These are phyloP conservation scores for Talaromyces sp. DNA, from an alignment of 2,329 filamentous ascomycete genomes.

Conservation along the genomic window DNA sequence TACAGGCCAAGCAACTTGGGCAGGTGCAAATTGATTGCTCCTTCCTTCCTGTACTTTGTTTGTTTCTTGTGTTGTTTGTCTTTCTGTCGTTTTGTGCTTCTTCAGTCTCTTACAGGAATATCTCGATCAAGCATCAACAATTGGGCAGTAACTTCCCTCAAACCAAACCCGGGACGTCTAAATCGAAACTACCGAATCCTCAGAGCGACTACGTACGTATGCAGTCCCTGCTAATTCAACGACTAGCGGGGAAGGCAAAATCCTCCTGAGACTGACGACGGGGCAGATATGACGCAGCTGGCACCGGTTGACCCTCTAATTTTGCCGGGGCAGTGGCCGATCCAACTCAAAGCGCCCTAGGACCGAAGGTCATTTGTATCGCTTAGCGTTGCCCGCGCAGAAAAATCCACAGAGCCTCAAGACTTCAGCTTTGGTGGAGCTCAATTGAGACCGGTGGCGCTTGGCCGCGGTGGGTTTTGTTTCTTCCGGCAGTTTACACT, in stretches of 20 bases:
- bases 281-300: slow-evolving; percentile 15
- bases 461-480: neutral
- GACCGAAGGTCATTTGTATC: neutral
- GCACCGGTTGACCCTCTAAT: slow-evolving; percentile 11
- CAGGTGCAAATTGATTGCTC: neutral
- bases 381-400: neutral
- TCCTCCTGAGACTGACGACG: slow-evolving; percentile 1
- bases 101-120: neutral
- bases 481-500: neutral
- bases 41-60: neutral
- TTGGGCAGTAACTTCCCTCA: neutral
- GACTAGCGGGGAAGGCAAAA: slow-evolving; percentile 7
- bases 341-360: neutral
- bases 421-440: slow-evolving; percentile 6
- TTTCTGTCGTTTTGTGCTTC: neutral
- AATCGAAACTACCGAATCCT: slow-evolving; percentile 7
- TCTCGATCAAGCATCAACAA: neutral
- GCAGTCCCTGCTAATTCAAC: neutral
- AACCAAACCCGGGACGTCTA: neutral
- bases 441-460: slow-evolving; percentile 9
- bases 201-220: slow-evolving; percentile 4
- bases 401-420: slow-evolving; percentile 10
- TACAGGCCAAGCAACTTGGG: slow-evolving; percentile 1
- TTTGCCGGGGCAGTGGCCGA: slow-evolving; percentile 7
- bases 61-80: neutral